Evolutionary conservation across 257 asterid species (phyloP), one percentile per base, ranked within the genome.

Genomic region (Forsythia viridissima): DNA sequence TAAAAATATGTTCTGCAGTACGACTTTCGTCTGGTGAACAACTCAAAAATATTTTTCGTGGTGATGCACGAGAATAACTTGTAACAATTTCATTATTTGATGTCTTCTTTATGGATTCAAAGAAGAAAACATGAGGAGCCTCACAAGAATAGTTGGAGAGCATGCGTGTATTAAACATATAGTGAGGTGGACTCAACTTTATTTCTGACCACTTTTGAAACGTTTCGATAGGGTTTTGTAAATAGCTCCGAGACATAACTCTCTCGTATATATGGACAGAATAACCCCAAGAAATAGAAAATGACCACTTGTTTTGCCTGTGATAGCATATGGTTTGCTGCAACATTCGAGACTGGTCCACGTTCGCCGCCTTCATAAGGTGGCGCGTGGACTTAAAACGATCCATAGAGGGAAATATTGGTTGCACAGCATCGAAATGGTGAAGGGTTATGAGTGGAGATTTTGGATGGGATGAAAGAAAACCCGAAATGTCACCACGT

Each of bases 401-500:
- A 80, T 61, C 76, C 88, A 46, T 88, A 36, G 78, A 12, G 18
- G 94, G 94, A n/a, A 86, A 88, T 12, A 88, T 73, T 6, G 94
- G 94, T 1, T 67, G 78, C 24, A 92, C 84, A 67, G 4, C 61
- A 82, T 91, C 97, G 72, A 86, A 86, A 73, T 91, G 97, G 84
- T 91, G 97, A 12, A 91, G 87, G 71, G 96, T 87, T 38, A 84
- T n/a, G 18, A 91, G 24, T 0, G 89, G 87, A 37, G 40, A 76
- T 46, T 82, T 83, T 3, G 97, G 93, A 80, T 88, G 97, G 1
- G 92, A 76, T 24, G 97, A 90, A 55, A 92, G 7, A 74, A 83
- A 90, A 0, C 97, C 97, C 0, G 93, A 92, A 40, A 90, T 76
- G 67, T 90, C 92, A 5, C 94, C 92, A 5, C 81, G 89, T 24